A percentile compares a stretch with the other conserved stretches of the same genome.
These are phyloP conservation scores for Oryza nivara DNA, from an alignment of 176 grass and related monocot genomes.

Conservation along the genomic window DNA sequence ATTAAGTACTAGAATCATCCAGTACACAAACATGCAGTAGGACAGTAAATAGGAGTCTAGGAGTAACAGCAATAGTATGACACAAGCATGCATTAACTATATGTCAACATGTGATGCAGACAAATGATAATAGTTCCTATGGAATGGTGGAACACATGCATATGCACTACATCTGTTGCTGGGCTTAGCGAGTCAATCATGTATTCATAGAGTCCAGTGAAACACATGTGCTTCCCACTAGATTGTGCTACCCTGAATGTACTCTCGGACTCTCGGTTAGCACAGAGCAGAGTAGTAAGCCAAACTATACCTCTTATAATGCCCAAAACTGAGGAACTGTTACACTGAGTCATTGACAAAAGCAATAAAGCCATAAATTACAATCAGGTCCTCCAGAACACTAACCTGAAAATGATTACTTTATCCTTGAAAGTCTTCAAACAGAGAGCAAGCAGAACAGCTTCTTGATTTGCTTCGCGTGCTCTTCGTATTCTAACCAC, in stretches of 20 bases:
- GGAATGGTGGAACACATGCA: background rate
- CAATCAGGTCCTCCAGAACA: conserved; percentile 10
- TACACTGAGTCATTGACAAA: background rate
- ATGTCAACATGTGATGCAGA: conserved; percentile 5
- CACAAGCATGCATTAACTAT: conserved; percentile 15
- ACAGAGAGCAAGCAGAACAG: conserved; percentile 95
- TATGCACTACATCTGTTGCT: conserved; percentile 8
- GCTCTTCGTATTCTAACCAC: conserved; percentile 84
- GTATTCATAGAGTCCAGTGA: conserved; percentile 12
- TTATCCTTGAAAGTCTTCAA: conserved; percentile 88
- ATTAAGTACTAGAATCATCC: background rate
- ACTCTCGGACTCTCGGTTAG: background rate
- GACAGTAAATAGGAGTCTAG: background rate
- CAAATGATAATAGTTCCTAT: background rate
- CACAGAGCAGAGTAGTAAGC: background rate
- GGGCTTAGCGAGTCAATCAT: background rate
- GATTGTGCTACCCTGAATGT: background rate
- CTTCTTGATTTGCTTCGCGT: conserved; percentile 88
- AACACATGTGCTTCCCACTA: background rate
- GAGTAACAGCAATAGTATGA: background rate
- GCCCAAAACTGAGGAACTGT: background rate
- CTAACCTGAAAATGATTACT: conserved; percentile 96
- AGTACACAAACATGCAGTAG: background rate
- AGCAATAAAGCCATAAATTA: conserved; percentile 10
- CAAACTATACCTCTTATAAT: background rate